Conservation (phyloP, 2,329 filamentous ascomycete species). For the Colletotrichum sp. region DNA sequence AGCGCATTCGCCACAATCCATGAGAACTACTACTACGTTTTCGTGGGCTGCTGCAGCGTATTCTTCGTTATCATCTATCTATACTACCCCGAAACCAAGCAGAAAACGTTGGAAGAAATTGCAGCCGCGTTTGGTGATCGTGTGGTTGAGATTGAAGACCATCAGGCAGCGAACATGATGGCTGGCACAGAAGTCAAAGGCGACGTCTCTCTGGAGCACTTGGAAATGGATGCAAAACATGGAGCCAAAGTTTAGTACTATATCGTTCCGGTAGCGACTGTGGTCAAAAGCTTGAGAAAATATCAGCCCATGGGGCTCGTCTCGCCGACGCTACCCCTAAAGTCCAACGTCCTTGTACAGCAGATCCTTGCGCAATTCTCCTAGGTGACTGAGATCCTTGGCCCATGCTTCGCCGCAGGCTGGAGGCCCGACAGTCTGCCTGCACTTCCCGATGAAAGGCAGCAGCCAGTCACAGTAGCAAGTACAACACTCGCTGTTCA, state of each 20-base stretch:
- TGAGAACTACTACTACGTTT: background rate
- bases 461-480: background rate
- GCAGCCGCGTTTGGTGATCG: background rate
- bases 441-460: background rate
- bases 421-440: background rate
- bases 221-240: background rate
- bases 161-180: background rate
- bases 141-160: background rate
- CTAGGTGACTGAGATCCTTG: background rate
- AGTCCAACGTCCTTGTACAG: background rate
- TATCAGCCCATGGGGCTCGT: background rate
- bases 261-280: background rate
- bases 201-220: background rate
- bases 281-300: background rate
- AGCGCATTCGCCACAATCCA: background rate
- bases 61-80: background rate
- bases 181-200: background rate
- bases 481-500: background rate
- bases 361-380: background rate
- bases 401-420: background rate
- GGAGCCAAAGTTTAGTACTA: background rate
- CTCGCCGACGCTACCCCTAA: accelerated
- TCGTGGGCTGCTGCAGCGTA: background rate
- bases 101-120: background rate
- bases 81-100: background rate